Percentiles rank a stretch among this genome's conserved stretches.
Conservation (phyloP, 2,329 filamentous ascomycete genomes). For the Aureobasidium subglaciale region DNA sequence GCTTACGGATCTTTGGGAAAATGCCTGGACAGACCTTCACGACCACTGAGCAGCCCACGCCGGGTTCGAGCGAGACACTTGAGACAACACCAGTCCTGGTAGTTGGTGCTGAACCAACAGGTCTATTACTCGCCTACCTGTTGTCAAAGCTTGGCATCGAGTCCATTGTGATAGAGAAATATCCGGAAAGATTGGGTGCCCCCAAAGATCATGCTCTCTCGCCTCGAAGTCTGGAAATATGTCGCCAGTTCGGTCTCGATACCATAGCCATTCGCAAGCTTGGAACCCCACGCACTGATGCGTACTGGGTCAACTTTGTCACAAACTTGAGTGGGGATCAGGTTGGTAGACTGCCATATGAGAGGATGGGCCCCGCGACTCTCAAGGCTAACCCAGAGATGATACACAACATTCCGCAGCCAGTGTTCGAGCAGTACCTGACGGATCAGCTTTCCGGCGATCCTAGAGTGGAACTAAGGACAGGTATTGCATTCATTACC, state of each 20-base stretch:
- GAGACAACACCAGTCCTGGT: too few species aligned
- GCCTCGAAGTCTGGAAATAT: conserved; percentile 27
- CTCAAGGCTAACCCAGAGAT: conserved; percentile 34
- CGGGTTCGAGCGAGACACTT: too few species aligned
- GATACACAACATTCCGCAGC: conserved; percentile 40
- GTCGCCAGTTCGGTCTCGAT: conserved; percentile 27
- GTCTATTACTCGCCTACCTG: too few species aligned
- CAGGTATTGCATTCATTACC: conserved; percentile 2
- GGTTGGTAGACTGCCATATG: conserved; percentile 32
- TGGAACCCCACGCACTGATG: conserved; percentile 29
- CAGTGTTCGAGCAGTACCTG: conserved; percentile 34
- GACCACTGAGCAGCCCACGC: too few species aligned
- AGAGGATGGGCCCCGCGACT: conserved; percentile 29
- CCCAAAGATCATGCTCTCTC: conserved; percentile 29
- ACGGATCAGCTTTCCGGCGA: conserved; percentile 23
- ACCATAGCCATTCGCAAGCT: conserved; percentile 24
- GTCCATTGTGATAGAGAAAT: conserved; percentile 28
- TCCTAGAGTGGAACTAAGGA: conserved; percentile 28
- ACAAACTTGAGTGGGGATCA: conserved; percentile 32
- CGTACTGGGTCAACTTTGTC: conserved; percentile 37
- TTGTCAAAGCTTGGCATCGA: too few species aligned
- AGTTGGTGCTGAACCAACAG: too few species aligned
- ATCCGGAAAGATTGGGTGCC: conserved; percentile 25
- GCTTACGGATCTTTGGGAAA: too few species aligned
- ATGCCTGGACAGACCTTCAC: too few species aligned